Evolutionary conservation across 192 early-diverging fungal species (phyloP), one percentile per base, ranked within the genome.

Genomic region (Podochytrium sp.): DNA sequence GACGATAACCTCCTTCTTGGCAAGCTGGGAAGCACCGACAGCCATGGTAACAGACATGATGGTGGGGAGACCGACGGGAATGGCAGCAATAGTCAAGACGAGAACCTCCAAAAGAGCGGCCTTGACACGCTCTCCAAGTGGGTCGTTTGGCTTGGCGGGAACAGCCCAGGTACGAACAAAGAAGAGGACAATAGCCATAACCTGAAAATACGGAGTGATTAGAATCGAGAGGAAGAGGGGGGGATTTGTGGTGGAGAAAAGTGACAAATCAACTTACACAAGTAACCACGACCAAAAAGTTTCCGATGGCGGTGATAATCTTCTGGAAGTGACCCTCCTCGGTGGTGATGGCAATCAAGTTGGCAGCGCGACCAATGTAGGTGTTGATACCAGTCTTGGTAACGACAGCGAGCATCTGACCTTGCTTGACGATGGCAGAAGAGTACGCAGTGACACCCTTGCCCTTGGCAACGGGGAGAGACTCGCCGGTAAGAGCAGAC

Each of bases 11-110:
- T 96, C 80, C 80, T 94, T 93, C 20, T 86, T 82, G 34, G 95
- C 93, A 30, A 96, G 84, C 81, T 93, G 88, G 69, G 92, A 90
- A 55, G 93, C 94, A 64, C 95, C 95, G 12, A 96, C 89, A 1
- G 95, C 95, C 95, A 96, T 96, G 65, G 94, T 96, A 35, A 96
- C 95, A 27, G 94, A 91, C 88, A 95, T 87, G 49, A 96, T 94
- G 0, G 95, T 95, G 20, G 95, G 95, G 29, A 96, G 89, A 81
- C 95, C 95, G 35, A 95, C 90, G 41, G 95, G 95, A 73, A 96
- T 95, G 56, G 94, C 94, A 59, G 94, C 95, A 27, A 97, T 90
- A 6, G 92, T 93, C 60, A 95, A 83, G 65, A 94, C 90, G 10
- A 96, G 82, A 50, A 91, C 88, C 40, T 90, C 82, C 61, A 88